phyloP scores from a whole-genome alignment of 805 yeast genomes.

The Cyberlindnera suaveolens region DNA sequence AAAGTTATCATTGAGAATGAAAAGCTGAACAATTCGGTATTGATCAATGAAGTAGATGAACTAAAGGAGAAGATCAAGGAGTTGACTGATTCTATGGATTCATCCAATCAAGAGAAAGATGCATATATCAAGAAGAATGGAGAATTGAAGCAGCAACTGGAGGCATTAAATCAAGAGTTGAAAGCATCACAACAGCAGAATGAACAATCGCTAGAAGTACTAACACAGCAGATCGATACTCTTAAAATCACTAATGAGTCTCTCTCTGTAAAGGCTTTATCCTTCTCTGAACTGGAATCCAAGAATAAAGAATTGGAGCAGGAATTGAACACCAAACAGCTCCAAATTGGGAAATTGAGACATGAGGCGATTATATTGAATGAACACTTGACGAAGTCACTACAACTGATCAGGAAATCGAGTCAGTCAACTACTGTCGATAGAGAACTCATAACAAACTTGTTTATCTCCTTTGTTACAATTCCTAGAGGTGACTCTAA shows the following conservation, averaged over 20 bases:
- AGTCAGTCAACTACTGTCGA: conserved; percentile 75
- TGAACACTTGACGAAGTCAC: conserved; percentile 92
- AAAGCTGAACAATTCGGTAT: conserved; percentile 27
- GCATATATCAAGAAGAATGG: too few species aligned
- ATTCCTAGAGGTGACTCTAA: conserved; percentile 91
- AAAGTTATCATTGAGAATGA: conserved; percentile 33
- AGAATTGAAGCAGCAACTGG: conserved; percentile 13
- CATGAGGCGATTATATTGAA: conserved; percentile 92
- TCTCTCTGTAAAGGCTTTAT: background rate
- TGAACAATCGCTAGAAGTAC: background rate
- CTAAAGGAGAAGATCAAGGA: background rate
- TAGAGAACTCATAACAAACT: conserved; percentile 80
- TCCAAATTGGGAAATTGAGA: conserved; percentile 82
- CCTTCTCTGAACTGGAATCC: conserved; percentile 5
- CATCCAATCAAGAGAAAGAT: too few species aligned
- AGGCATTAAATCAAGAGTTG: conserved; percentile 14
- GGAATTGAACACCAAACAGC: conserved; percentile 62
- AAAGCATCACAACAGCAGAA: conserved; percentile 10
- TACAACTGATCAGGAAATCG: conserved; percentile 74
- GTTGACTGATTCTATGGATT: conserved; percentile 3
- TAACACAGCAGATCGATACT: too few species aligned
- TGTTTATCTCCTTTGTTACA: conserved; percentile 76
- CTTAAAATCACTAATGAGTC: too few species aligned
- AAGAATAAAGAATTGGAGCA: conserved; percentile 35
- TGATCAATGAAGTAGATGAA: too few species aligned